phyloP scores from a whole-genome alignment of 768 basidiomycete genomes.

The Tubosaeta brunneosetosa region DNA sequence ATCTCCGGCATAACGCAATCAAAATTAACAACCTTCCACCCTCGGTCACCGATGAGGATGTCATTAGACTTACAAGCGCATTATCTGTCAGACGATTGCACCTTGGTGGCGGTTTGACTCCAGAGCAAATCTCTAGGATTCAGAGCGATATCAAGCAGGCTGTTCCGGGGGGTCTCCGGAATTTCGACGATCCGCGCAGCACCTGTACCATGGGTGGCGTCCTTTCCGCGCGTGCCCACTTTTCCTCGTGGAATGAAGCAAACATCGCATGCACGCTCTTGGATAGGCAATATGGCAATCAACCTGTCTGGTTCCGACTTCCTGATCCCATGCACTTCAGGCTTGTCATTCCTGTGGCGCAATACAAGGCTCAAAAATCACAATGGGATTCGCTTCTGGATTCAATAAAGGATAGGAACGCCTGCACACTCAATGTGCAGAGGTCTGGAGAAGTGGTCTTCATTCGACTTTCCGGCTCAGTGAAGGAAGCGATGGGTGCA shows the following conservation, averaged over 20 bases:
- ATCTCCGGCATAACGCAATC: slow-evolving; percentile 33
- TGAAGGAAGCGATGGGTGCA: slow-evolving; percentile 49
- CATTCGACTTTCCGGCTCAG: slow-evolving; percentile 46
- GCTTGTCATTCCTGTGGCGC: slow-evolving; percentile 42
- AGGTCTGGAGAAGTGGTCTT: slow-evolving; percentile 26
- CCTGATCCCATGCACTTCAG: slow-evolving; percentile 49
- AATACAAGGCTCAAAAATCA: slow-evolving; percentile 47
- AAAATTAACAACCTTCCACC: slow-evolving; percentile 42
- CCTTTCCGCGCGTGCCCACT: slow-evolving; percentile 39
- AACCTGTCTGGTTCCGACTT: slow-evolving; percentile 36
- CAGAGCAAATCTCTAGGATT: slow-evolving; percentile 22
- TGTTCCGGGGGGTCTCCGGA: slow-evolving; percentile 13
- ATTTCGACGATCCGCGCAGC: slow-evolving; percentile 24
- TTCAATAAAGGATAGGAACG: slow-evolving; percentile 33
- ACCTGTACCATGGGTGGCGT: slow-evolving; percentile 28
- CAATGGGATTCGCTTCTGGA: slow-evolving; percentile 45
- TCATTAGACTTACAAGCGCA: slow-evolving; percentile 32
- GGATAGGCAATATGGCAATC: slow-evolving; percentile 31
- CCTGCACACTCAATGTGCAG: slow-evolving; percentile 32
- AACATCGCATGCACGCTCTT: slow-evolving; percentile 38
- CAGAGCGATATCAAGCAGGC: slow-evolving; percentile 20
- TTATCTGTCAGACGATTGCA: slow-evolving; percentile 20
- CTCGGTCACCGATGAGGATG: slow-evolving; percentile 18
- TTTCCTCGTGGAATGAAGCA: slow-evolving; percentile 46
- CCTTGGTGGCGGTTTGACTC: slow-evolving; percentile 20